Percentiles rank a stretch among this genome's conserved stretches.
Conservation (phyloP, 768 basidiomycete species). For the Pholiota molesta region DNA sequence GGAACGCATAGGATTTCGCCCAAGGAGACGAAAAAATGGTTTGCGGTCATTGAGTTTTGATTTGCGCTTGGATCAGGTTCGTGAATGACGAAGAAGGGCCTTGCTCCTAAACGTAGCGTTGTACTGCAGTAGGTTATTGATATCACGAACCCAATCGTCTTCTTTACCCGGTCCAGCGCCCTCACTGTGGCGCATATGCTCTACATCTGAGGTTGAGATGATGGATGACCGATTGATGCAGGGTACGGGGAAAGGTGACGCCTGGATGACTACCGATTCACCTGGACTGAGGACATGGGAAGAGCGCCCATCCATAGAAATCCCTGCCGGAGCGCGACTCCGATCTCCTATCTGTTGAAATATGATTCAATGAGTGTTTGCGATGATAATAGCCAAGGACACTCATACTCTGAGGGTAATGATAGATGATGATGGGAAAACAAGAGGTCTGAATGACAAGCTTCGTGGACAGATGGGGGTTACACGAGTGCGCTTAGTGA, state of each 20-base stretch:
- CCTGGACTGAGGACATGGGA: constrained; percentile 83
- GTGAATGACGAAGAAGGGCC: constrained; percentile 74
- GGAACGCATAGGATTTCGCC: not conserved
- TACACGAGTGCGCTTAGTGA: constrained; percentile 86
- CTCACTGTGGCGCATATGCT: constrained; percentile 50
- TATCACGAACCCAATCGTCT: constrained; percentile 96
- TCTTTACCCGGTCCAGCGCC: constrained; percentile 81
- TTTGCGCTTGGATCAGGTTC: constrained; percentile 45
- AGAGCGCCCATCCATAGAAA: constrained; percentile 92
- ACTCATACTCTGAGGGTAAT: constrained; percentile 73
- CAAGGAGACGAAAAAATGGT: not conserved
- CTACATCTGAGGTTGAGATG: constrained; percentile 47
- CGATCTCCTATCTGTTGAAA: constrained; percentile 74
- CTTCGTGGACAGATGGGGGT: constrained; percentile 97
- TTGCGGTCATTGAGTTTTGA: not conserved
- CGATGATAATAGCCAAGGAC: constrained; percentile 8
- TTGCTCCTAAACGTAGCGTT: constrained; percentile 94
- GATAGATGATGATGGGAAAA: constrained; percentile 82
- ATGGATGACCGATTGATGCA: constrained; percentile 90
- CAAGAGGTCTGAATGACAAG: constrained; percentile 88
- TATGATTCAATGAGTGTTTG: not conserved
- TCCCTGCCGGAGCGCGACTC: constrained; percentile 83
- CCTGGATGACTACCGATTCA: constrained; percentile 83
- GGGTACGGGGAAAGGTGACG: constrained; percentile 88
- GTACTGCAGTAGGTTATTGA: constrained; percentile 93